Evolutionary conservation across 805 yeast genomes (phyloP).

Genomic region (Sporopachydermia lactativora): DNA sequence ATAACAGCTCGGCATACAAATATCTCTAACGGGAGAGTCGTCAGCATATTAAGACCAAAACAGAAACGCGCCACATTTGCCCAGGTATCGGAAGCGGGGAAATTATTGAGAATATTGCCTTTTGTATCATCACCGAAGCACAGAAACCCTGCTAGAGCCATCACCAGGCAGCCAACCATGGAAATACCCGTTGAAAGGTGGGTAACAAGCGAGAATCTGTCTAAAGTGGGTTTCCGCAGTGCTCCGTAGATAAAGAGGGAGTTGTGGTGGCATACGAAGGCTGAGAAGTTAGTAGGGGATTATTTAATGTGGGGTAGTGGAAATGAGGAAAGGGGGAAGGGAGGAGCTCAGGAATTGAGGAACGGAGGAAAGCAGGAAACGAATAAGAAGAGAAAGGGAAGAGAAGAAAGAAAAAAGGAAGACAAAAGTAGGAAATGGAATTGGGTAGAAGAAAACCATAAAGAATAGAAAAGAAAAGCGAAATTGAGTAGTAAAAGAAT

Average conservation of each 20-base stretch:
- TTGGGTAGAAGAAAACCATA: too few species aligned
- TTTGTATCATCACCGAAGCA: conserved; percentile 66
- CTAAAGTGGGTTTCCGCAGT: conserved; percentile 58
- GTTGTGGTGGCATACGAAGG: conserved; percentile 91
- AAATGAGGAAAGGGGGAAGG: too few species aligned
- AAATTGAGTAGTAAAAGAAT: too few species aligned
- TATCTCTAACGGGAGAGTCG: conserved; percentile 82
- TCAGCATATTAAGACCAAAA: conserved; percentile 84
- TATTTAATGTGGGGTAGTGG: too few species aligned
- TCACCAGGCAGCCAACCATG: conserved; percentile 58
- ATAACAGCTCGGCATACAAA: conserved; percentile 83
- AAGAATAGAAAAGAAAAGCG: too few species aligned
- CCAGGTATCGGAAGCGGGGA: conserved; percentile 56
- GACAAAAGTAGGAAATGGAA: too few species aligned
- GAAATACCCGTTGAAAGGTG: conserved; percentile 77
- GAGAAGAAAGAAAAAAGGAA: too few species aligned
- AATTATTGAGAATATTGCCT: conserved; percentile 83
- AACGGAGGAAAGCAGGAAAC: too few species aligned
- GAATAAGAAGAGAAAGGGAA: too few species aligned
- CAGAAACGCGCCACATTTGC: conserved; percentile 83
- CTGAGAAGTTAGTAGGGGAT: conserved; percentile 18
- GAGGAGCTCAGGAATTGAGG: too few species aligned
- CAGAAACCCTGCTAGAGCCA: conserved; percentile 70
- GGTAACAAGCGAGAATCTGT: conserved; percentile 60
- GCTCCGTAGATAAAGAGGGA: conserved; percentile 85